Percentiles rank a stretch among this genome's conserved stretches.
Conservation (phyloP, 1,139 yeast species). For the Yamadazyma taylorii region DNA sequence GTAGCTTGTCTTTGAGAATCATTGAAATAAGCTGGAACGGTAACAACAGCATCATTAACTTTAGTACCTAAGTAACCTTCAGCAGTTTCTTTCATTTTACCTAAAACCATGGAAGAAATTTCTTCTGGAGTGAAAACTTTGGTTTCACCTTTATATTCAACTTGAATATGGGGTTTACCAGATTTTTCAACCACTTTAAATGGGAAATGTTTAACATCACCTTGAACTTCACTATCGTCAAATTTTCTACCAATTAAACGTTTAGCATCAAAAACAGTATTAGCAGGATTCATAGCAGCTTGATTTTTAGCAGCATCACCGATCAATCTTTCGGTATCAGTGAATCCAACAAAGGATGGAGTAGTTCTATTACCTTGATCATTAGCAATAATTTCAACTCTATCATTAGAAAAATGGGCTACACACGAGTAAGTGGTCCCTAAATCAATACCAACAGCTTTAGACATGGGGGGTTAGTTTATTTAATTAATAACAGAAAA, state of each 20-base stretch:
- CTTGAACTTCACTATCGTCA: conserved; percentile 88
- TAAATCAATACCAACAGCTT: conserved; percentile 98
- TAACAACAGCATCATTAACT: conserved; percentile 93
- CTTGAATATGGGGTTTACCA: conserved; percentile 91
- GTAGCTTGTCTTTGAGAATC: conserved; percentile 98
- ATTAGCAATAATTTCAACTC: conserved; percentile 90
- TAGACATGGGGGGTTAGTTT: conserved; percentile 15
- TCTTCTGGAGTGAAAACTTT: conserved; percentile 97
- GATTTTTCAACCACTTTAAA: conserved; percentile 85
- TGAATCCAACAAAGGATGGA: conserved; percentile 97
- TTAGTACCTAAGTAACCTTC: conserved; percentile 92
- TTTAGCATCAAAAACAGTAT: conserved; percentile 97
- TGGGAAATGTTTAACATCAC: conserved; percentile 97
- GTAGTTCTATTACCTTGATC: conserved; percentile 99
- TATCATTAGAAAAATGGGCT: conserved; percentile 86
- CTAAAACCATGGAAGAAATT: conserved; percentile 92
- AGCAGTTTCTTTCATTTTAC: conserved; percentile 98
- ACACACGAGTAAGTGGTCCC: conserved; percentile 99
- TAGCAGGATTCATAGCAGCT: conserved; percentile 95
- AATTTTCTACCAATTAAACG: conserved; percentile 96
- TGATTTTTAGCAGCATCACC: conserved; percentile 99
- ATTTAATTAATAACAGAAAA: conserved; percentile 1
- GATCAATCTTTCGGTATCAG: conserved; percentile 94
- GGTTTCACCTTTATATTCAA: conserved; percentile 90
- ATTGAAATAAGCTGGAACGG: conserved; percentile 97